Base-by-base conservation (phyloP, 176 grass and related monocot genomes). In the Bothriochloa decipiens region DNA sequence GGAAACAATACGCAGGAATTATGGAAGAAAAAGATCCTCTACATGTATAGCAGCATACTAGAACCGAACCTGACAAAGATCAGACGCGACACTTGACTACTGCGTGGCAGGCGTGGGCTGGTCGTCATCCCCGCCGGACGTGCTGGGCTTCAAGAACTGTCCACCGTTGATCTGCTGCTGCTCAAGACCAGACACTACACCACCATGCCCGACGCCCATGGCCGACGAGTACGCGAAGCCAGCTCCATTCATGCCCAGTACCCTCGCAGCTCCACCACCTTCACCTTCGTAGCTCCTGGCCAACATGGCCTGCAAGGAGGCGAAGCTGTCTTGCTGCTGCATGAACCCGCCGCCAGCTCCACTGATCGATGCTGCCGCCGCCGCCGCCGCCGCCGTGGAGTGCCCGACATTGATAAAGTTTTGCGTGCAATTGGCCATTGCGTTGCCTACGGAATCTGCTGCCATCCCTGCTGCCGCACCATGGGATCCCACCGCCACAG, bases 141-240 rank as follows among this genome's bases (percentile, higher is more conserved):
- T 87, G 58, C 87, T 91, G 0, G 85, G 86, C 87, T 92, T 98
- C 72, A 95, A 68, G 83, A 92, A 98, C 42, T 72, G 86, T 22
- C 80, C 87, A 12, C 79, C 23, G 61, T 23, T 60, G 55, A 60
- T 60, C 61, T 71, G 22, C 46, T 46, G 65, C 87, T 63, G 67
- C 27, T 84, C 92, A 22, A 88, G 83, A 22, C 85, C 87, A 20
- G 88, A 79, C 67, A 84, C 76, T 4, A 81, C 33, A 13, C 46
- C 47, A n/a, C 52, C 22, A 4, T 27, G 75, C 41, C 83, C 91
- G 10, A 36, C 84, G 43, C 84, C 75, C 42, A 92, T 84, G 25
- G 72, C 74, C 11, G 90, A 89, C 32, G 85, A 77, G 67, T 89
- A 86, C 20, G 77, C 87, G 8, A 88, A 88, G 25, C 88, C 88